phyloP scores from a whole-genome alignment of 345 rosid genomes.

The Arabis hirsuta region DNA sequence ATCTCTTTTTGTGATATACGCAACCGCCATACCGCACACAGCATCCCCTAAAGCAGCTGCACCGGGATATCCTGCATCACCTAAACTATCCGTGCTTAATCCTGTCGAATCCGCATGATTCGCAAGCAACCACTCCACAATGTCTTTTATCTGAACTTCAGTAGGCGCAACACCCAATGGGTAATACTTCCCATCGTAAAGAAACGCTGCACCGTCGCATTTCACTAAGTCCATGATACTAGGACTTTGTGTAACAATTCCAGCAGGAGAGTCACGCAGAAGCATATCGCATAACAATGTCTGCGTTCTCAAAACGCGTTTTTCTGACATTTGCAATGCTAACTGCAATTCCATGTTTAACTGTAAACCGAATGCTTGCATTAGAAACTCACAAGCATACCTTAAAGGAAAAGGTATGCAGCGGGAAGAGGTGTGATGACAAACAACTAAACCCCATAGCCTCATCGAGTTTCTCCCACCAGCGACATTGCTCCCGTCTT shows the following conservation, averaged over 20 bases:
- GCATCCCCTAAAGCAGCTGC: conserved; percentile 90
- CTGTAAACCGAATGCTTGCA: conserved; percentile 98
- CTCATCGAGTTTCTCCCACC: conserved; percentile 74
- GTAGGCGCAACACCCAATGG: conserved; percentile 85
- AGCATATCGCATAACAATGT: conserved; percentile 98
- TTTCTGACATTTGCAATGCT: conserved; percentile 83
- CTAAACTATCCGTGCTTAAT: conserved; percentile 89
- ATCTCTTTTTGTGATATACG: conserved; percentile 77
- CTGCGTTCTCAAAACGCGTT: conserved; percentile 88
- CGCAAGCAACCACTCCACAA: conserved; percentile 86
- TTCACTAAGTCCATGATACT: conserved; percentile 95
- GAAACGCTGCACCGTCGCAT: conserved; percentile 94
- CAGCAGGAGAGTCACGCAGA: conserved; percentile 91
- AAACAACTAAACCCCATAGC: conserved; percentile 99
- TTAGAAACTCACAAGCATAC: conserved; percentile 95
- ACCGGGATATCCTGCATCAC: conserved; percentile 88
- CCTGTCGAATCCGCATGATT: conserved; percentile 93
- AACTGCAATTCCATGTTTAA: conserved; percentile 97
- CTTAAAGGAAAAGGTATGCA: conserved; percentile 91
- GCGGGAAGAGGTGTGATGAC: conserved; percentile 94
- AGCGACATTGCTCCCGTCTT: conserved; percentile 48
- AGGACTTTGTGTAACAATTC: conserved; percentile 93
- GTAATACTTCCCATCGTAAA: conserved; percentile 73
- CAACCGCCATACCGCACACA: conserved; percentile 99
- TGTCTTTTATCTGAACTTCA: conserved; percentile 78